phyloP scores from a whole-genome alignment of 2,329 filamentous ascomycete genomes.

The Hysterium pulicare region DNA sequence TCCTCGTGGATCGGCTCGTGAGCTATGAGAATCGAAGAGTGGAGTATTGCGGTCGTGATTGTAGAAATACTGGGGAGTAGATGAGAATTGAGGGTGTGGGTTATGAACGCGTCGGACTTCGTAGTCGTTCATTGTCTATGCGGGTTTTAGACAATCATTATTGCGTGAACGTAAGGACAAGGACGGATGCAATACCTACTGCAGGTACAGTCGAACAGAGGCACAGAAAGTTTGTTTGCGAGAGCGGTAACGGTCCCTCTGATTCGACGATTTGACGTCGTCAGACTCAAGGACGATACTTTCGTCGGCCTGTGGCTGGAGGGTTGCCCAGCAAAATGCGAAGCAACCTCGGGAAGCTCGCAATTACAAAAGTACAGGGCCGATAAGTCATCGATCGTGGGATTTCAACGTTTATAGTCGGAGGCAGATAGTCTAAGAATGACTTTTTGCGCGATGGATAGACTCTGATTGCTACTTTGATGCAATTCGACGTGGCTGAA shows the following conservation, averaged over 20 bases:
- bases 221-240: slow-evolving; percentile 9
- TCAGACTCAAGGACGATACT: slow-evolving; percentile 8
- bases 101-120: slow-evolving; percentile 1
- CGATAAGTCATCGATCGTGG: slow-evolving; percentile 9
- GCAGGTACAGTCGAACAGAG: slow-evolving; percentile 6
- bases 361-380: slow-evolving; percentile 3
- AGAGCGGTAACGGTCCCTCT: slow-evolving; percentile 1
- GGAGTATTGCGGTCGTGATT: slow-evolving; percentile 25
- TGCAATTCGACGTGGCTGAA: slow-evolving; percentile 5
- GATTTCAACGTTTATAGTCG: slow-evolving; percentile 16
- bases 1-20: slow-evolving; percentile 22
- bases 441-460: slow-evolving; percentile 1
- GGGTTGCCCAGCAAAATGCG: slow-evolving; percentile 1
- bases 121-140: slow-evolving; percentile 11
- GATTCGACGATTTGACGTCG: slow-evolving; percentile 7
- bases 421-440: not conserved
- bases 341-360: slow-evolving; percentile 3
- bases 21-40: slow-evolving; percentile 14
- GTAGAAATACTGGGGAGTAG: slow-evolving; percentile 18
- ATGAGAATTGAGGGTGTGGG: slow-evolving; percentile 1
- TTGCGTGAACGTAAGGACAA: slow-evolving; percentile 3
- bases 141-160: slow-evolving; percentile 7
- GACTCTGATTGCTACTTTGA: slow-evolving; percentile 4
- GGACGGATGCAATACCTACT: slow-evolving; percentile 6
- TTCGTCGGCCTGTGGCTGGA: slow-evolving; percentile 4